A percentile compares a stretch with the other conserved stretches of the same genome.
Conservation (phyloP, 306 rosid species). For the Chamaecrista fasciculata region DNA sequence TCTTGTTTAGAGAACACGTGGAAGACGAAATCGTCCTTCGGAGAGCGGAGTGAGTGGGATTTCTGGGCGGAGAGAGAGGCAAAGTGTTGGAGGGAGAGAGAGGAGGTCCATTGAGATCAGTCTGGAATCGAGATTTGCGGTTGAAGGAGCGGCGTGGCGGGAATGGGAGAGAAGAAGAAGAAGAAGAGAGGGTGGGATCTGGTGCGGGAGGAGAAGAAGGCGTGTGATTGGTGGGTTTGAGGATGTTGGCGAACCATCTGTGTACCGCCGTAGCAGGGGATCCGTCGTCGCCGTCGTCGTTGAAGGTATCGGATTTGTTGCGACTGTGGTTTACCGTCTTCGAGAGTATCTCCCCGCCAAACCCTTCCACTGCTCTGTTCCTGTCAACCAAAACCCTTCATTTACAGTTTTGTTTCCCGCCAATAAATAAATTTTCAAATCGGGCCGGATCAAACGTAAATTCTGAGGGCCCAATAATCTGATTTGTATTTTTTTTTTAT, state of each 20-base stretch:
- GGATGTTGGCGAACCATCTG: conserved; percentile 67
- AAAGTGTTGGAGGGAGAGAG: conserved; percentile 36
- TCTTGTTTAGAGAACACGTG: conserved; percentile 57
- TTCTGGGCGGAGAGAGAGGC: conserved; percentile 70
- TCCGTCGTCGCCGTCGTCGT: conserved; percentile 17
- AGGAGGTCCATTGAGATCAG: conserved; percentile 51
- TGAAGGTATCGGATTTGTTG: conserved; percentile 55
- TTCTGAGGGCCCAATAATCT: too few relatives aligned
- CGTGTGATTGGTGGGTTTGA: conserved; percentile 40
- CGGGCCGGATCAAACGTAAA: too few relatives aligned
- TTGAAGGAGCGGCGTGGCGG: conserved; percentile 48
- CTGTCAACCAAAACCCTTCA: conserved; percentile 26
- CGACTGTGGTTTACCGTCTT: conserved; percentile 62
- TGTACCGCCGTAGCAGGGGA: conserved; percentile 60
- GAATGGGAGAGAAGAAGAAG: too few relatives aligned
- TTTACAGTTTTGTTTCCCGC: too few relatives aligned
- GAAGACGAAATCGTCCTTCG: conserved; percentile 58
- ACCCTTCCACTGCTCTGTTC: conserved; percentile 51
- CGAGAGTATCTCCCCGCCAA: conserved; percentile 71
- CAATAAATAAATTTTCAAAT: too few relatives aligned
- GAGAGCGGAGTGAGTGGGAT: conserved; percentile 52
- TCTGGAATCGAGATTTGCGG: conserved; percentile 72
- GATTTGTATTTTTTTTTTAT: too few relatives aligned
- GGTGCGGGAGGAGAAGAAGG: not conserved
- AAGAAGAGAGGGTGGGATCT: conserved; percentile 10